Conservation (phyloP, 306 rosid species). For the Casuarina cunninghamiana region DNA sequence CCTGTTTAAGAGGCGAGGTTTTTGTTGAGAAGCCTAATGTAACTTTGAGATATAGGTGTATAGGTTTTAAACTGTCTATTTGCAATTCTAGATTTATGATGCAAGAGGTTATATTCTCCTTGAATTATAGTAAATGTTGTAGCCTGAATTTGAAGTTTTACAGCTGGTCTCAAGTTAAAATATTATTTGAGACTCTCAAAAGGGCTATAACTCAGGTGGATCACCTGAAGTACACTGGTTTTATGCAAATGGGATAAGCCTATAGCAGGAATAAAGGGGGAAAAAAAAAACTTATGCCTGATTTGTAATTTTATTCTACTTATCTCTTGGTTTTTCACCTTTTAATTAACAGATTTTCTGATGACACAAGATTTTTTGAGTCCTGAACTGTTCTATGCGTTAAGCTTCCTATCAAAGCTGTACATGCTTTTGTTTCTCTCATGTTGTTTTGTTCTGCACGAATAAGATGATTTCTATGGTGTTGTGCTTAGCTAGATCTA, state of each 20-base stretch:
- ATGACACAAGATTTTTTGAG: not conserved
- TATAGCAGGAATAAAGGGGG: not conserved
- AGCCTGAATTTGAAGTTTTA: not conserved
- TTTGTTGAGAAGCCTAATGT: not conserved
- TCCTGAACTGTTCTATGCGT: not conserved
- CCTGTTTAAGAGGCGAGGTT: not conserved
- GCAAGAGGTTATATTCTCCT: not conserved
- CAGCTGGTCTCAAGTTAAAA: not conserved
- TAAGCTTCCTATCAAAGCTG: not conserved
- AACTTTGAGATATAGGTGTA: not conserved
- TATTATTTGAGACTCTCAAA: not conserved
- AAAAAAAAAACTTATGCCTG: not conserved
- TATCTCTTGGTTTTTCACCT: not conserved
- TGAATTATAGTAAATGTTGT: not conserved
- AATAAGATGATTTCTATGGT: not conserved
- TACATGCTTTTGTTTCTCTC: not conserved
- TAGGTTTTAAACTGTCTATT: not conserved
- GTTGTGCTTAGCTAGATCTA: not conserved
- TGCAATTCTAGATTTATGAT: not conserved
- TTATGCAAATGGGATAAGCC: not conserved
- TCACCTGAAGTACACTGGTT: not conserved
- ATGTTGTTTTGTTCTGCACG: not conserved
- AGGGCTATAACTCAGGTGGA: not conserved
- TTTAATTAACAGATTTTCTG: not conserved
- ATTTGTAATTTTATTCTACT: not conserved